These are phyloP conservation scores for Pseudohalonectria lignicola DNA, from an alignment of 2,329 filamentous ascomycete species.

Conservation along the genomic window DNA sequence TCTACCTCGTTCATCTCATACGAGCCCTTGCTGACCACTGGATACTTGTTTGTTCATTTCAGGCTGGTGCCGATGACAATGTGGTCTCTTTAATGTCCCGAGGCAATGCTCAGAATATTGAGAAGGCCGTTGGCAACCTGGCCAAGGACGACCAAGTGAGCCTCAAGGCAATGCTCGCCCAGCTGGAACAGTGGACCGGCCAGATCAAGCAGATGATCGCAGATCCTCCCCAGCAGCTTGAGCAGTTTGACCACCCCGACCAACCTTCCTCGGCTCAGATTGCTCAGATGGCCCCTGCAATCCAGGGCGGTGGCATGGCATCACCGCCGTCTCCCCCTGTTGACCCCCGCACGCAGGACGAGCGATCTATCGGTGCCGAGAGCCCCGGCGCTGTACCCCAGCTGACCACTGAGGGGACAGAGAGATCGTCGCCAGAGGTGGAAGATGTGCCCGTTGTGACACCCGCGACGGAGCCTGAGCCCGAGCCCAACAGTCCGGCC, in stretches of 20 bases:
- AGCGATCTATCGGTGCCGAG: too few species aligned
- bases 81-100: slow-evolving; percentile 39
- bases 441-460: slow-evolving; percentile 2
- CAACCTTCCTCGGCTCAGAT: background rate
- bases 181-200: slow-evolving; percentile 31
- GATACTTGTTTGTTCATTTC: too few species aligned
- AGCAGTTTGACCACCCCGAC: background rate
- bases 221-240: background rate
- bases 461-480: slow-evolving; percentile 1
- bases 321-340: too few species aligned
- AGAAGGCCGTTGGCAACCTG: slow-evolving; percentile 23
- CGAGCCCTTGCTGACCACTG: too few species aligned
- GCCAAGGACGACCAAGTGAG: slow-evolving; percentile 28
- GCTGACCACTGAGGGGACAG: slow-evolving; percentile 2
- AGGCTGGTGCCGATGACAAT: slow-evolving; percentile 29
- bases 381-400: slow-evolving; percentile 1
- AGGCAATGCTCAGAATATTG: slow-evolving; percentile 30
- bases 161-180: slow-evolving; percentile 35
- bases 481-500: background rate
- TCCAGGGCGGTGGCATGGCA: too few species aligned
- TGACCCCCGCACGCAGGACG: too few species aligned
- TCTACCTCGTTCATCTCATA: too few species aligned
- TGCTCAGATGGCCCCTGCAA: too few species aligned
- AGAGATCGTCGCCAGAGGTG: slow-evolving; percentile 2
- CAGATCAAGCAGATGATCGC: slow-evolving; percentile 20